Base-by-base conservation (phyloP, 2,329 filamentous ascomycete species). In the Ceratocystis diversiconidia region DNA sequence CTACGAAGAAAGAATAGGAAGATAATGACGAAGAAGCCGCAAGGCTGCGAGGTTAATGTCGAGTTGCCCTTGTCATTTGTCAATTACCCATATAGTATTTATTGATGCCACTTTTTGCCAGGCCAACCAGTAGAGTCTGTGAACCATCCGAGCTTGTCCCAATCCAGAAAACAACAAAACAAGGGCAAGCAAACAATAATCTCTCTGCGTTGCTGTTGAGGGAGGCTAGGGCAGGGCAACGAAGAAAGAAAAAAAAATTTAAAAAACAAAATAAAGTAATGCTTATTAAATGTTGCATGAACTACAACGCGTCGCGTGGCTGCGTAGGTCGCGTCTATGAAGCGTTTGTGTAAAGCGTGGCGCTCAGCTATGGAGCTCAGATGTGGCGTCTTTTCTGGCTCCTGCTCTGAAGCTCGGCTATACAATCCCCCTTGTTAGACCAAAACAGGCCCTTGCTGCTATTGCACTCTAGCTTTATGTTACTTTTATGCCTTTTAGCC, bases 31-130 rank as follows among this genome's bases (percentile, higher is more conserved):
- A 41, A 41, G 36, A 41, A 41, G 36, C 10, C 36, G 36, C 36
- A 15, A 41, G 36, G 36, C 36, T 41, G 36, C 36, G 36, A 41
- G 10, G 36, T 15, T 12, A 41, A 15, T 15, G 0, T 41, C 22
- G 0, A 57, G 4, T 7, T 30, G 25, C 10, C 52, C 55, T 41
- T 59, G 55, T 59, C 55, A 32, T 25, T 59, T 36, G 28, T 12
- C 22, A 17, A 52, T 52, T 57, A 25, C 25, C 12, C 22, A 57
- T 36, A 32, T 28, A 59, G n/a, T 15, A n/a, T 25, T n/a, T 15
- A n/a, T 25, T 30, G 55, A 36, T 59, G 55, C 55, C 30, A 59
- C 55, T 59, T 59, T 59, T 59, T 59, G 55, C 55, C 55, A 59
- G 55, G 55, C 55, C 55, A 59, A 59, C 55, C 55, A 32, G 30